phyloP scores from a whole-genome alignment of 2,329 filamentous ascomycete species.

The Fusarium drepaniforme region DNA sequence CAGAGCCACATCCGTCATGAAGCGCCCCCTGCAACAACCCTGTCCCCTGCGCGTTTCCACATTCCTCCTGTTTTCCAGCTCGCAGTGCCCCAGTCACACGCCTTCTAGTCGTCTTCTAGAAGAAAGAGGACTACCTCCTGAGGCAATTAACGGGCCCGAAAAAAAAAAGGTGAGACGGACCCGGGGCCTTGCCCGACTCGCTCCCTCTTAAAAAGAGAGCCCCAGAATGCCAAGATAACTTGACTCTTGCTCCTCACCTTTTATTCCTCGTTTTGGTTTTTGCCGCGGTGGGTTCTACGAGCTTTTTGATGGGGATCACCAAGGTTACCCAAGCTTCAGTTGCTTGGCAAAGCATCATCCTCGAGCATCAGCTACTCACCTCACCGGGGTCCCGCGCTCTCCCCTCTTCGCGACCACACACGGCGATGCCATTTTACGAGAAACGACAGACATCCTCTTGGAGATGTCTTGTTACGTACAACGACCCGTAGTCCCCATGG shows the following conservation, averaged over 20 bases:
- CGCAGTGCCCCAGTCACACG: not conserved
- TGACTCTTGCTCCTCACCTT: conserved; percentile 5
- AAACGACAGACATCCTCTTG: conserved; percentile 10
- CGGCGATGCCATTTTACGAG: conserved; percentile 10
- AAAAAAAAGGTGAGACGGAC: not conserved
- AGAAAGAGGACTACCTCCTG: conserved; percentile 8
- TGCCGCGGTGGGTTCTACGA: conserved; percentile 4
- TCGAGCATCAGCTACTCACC: not conserved
- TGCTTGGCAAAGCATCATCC: conserved; percentile 11
- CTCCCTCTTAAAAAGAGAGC: not conserved
- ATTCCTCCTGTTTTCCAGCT: conserved; percentile 8
- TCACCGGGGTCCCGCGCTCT: not conserved
- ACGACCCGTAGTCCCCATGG: conserved; percentile 38
- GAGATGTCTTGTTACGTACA: conserved; percentile 38
- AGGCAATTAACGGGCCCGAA: conserved; percentile 6
- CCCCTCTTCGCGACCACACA: not conserved
- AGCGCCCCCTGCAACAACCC: conserved; percentile 1
- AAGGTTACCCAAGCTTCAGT: conserved; percentile 1
- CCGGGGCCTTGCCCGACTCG: conserved; percentile 26
- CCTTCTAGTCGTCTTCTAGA: conserved; percentile 44
- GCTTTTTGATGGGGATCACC: conserved; percentile 1
- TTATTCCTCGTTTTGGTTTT: not conserved
- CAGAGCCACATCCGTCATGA: not conserved
- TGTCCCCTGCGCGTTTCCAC: conserved; percentile 9
- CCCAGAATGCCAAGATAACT: conserved; percentile 14